Percentiles rank a stretch among this genome's conserved stretches.
These are phyloP conservation scores for Takakia lepidozioides DNA, from an alignment of 225 moss, liverwort and hornwort species.

Conservation along the genomic window DNA sequence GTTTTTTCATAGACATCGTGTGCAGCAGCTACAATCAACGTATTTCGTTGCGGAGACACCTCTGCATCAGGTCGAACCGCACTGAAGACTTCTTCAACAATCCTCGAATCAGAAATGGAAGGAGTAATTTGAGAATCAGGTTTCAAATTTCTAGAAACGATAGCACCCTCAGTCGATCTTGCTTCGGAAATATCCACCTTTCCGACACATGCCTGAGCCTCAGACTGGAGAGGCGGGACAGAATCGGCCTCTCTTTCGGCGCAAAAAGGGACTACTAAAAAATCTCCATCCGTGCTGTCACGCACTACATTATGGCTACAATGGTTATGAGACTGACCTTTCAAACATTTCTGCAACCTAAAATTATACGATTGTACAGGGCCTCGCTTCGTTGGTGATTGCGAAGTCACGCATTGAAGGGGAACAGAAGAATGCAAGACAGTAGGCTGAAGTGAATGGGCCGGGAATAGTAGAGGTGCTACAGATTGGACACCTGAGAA, in stretches of 20 bases:
- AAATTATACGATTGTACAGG: constrained; percentile 27
- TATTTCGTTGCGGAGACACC: constrained; percentile 9
- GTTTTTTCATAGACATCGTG: constrained; percentile 3
- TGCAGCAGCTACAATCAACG: neutral
- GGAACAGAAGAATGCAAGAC: constrained; percentile 14
- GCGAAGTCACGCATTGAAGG: constrained; percentile 5
- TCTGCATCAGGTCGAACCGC: constrained; percentile 3
- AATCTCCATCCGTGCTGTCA: too few species aligned
- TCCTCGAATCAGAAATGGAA: too few species aligned
- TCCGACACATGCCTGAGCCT: too few species aligned
- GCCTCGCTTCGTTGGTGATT: constrained; percentile 20
- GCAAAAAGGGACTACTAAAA: too few species aligned
- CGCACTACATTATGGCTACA: neutral
- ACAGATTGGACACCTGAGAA: constrained; percentile 42
- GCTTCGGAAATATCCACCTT: too few species aligned
- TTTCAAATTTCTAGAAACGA: too few species aligned
- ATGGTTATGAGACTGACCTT: constrained; percentile 6
- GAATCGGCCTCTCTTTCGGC: too few species aligned
- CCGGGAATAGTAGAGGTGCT: constrained; percentile 6
- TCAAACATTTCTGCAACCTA: constrained; percentile 33
- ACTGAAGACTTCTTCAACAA: too few species aligned
- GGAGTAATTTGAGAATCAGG: too few species aligned
- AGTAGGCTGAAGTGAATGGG: too few species aligned
- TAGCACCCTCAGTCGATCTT: too few species aligned
- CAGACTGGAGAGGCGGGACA: too few species aligned